These are phyloP conservation scores for Tricholoma saponaceum DNA, from an alignment of 768 basidiomycete species.

Conservation along the genomic window DNA sequence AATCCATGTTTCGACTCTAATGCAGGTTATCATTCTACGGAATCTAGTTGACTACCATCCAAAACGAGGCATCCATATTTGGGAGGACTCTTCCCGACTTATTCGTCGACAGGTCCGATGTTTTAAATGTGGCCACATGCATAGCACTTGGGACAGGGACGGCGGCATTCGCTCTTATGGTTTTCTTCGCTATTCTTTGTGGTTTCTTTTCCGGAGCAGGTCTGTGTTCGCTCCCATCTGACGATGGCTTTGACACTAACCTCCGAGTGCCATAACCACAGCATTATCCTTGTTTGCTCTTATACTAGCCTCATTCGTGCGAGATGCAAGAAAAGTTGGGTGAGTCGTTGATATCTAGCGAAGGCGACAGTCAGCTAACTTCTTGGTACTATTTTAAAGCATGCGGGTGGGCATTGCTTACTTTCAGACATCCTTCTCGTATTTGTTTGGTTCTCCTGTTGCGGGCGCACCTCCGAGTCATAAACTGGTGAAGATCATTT, in stretches of 20 bases:
- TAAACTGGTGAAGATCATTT: too few relatives aligned
- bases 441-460: background rate
- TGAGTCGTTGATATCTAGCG: background rate
- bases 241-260: background rate
- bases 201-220: constrained; percentile 30
- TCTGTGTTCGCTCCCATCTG: background rate
- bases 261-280: background rate
- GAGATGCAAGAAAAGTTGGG: background rate
- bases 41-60: background rate
- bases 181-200: constrained; percentile 30
- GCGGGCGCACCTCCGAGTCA: background rate
- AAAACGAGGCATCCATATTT: constrained; percentile 2
- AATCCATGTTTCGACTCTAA: background rate
- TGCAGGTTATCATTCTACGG: background rate
- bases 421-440: background rate
- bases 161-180: constrained; percentile 24
- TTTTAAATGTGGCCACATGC: constrained; percentile 22
- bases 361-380: background rate
- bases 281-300: background rate
- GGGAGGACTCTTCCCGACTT: constrained; percentile 25
- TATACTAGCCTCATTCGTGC: background rate
- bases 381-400: background rate
- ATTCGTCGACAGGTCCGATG: constrained; percentile 23
- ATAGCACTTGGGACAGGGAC: constrained; percentile 18
- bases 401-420: background rate